phyloP scores from a whole-genome alignment of 2,329 filamentous ascomycete species.

The Aspergillus costaricaensis region DNA sequence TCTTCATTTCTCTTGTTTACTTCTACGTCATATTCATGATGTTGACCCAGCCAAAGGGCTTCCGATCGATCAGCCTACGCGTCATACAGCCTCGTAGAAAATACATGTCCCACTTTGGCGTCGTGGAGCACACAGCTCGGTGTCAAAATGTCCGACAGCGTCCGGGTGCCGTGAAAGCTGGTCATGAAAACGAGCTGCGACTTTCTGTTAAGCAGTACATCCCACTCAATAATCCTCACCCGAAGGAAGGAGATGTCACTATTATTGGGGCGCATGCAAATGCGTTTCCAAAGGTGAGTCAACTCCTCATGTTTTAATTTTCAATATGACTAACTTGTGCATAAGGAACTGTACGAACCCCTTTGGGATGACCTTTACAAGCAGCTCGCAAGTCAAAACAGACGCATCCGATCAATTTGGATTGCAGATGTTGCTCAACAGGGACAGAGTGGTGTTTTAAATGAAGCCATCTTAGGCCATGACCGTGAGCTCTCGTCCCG shows the following conservation, averaged over 20 bases:
- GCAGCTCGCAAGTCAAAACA: neutral
- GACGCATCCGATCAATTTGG: slow-evolving; percentile 59
- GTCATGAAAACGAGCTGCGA: slow-evolving; percentile 12
- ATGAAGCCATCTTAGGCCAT: slow-evolving; percentile 51
- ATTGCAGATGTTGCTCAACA: slow-evolving; percentile 79
- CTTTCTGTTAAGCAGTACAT: slow-evolving; percentile 8
- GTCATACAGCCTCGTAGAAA: no score
- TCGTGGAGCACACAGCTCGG: slow-evolving; percentile 11
- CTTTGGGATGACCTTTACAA: neutral
- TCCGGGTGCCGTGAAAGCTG: slow-evolving; percentile 9
- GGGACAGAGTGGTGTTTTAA: slow-evolving; percentile 71
- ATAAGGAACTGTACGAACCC: neutral
- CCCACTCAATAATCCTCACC: neutral
- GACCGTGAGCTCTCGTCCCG: no score
- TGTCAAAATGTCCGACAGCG: slow-evolving; percentile 14
- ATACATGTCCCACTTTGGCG: slow-evolving; percentile 1
- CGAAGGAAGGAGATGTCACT: neutral
- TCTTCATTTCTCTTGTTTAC: no score
- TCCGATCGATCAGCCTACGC: no score
- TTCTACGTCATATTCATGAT: no score
- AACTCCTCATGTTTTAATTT: neutral
- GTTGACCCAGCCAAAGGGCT: no score
- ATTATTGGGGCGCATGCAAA: neutral
- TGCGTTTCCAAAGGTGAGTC: neutral
- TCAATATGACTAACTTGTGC: neutral